Evolutionary conservation across 495 filamentous ascomycete genomes (phyloP).

Genomic region (Podospora tetraspora): DNA sequence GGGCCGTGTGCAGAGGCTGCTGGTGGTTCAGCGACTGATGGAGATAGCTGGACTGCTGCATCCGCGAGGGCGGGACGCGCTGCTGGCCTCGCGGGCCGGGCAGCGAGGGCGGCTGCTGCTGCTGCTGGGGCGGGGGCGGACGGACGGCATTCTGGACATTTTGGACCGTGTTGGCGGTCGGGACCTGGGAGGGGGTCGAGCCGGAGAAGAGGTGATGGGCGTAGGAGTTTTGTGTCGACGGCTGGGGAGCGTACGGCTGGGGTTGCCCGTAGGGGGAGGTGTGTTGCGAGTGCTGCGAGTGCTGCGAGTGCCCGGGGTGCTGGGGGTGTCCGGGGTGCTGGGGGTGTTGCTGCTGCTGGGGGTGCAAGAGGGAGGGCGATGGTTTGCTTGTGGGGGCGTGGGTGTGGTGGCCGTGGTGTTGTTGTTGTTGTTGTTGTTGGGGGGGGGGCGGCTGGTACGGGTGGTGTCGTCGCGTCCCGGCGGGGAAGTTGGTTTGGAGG

Average conservation of each 20-base stretch:
- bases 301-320: neutral
- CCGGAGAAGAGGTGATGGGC: slow-evolving; percentile 36
- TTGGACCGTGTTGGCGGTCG: slow-evolving; percentile 31
- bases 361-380: slow-evolving; percentile 31
- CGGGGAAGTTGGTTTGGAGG: neutral
- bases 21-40: slow-evolving; percentile 34
- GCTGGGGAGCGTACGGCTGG: slow-evolving; percentile 35
- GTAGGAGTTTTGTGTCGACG: slow-evolving; percentile 21
- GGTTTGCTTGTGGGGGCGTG: slow-evolving; percentile 38
- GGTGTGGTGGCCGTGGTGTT: slow-evolving; percentile 28
- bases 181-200: slow-evolving; percentile 33
- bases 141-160: slow-evolving; percentile 42
- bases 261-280: slow-evolving; percentile 40
- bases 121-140: slow-evolving; percentile 30
- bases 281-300: slow-evolving; percentile 21
- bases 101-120: slow-evolving; percentile 30
- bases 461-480: neutral
- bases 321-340: neutral
- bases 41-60: slow-evolving; percentile 31
- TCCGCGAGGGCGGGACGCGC: slow-evolving; percentile 31
- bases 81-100: slow-evolving; percentile 35
- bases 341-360: neutral
- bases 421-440: neutral
- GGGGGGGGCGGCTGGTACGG: neutral
- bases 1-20: slow-evolving; percentile 15